These are phyloP conservation scores for Hypoxylon subgilvum DNA, from an alignment of 495 filamentous ascomycete species.

Conservation along the genomic window DNA sequence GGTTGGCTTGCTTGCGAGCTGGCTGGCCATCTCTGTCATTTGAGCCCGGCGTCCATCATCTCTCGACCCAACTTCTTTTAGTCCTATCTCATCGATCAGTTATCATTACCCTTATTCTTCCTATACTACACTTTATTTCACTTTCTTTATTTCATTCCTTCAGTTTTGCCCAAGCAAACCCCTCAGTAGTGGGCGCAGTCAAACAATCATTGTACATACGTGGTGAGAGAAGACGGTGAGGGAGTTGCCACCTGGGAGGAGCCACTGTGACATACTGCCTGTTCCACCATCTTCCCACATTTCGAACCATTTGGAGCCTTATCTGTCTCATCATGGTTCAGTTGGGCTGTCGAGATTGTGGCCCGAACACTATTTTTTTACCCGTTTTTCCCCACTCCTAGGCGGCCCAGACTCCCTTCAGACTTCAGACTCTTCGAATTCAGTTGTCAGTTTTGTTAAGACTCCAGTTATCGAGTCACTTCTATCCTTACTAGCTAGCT, in stretches of 20 bases:
- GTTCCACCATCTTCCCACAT: no score
- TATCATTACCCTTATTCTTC: background rate
- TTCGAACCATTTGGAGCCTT: slow-evolving; percentile 29
- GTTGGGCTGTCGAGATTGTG: slow-evolving; percentile 40
- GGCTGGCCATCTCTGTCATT: slow-evolving; percentile 4
- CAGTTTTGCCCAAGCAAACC: background rate
- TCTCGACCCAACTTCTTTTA: slow-evolving; percentile 1
- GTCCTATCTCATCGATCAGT: no score
- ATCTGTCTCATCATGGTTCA: slow-evolving; percentile 33
- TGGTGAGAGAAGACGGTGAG: slow-evolving; percentile 2
- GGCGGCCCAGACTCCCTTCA: slow-evolving; percentile 7
- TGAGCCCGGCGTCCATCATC: background rate
- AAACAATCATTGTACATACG: slow-evolving; percentile 5
- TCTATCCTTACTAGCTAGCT: no score
- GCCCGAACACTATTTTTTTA: slow-evolving; percentile 38
- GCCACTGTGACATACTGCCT: slow-evolving; percentile 18
- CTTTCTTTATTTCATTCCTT: slow-evolving; percentile 7
- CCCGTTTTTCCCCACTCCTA: slow-evolving; percentile 34
- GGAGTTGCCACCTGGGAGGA: slow-evolving; percentile 13
- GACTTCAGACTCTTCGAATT: background rate
- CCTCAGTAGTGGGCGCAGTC: background rate
- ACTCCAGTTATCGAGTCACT: slow-evolving; percentile 8
- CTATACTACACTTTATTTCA: background rate
- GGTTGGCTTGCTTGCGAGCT: no score
- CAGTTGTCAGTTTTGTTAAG: background rate